Base-by-base conservation (phyloP, 768 basidiomycete species). In the Mycena latifolia region DNA sequence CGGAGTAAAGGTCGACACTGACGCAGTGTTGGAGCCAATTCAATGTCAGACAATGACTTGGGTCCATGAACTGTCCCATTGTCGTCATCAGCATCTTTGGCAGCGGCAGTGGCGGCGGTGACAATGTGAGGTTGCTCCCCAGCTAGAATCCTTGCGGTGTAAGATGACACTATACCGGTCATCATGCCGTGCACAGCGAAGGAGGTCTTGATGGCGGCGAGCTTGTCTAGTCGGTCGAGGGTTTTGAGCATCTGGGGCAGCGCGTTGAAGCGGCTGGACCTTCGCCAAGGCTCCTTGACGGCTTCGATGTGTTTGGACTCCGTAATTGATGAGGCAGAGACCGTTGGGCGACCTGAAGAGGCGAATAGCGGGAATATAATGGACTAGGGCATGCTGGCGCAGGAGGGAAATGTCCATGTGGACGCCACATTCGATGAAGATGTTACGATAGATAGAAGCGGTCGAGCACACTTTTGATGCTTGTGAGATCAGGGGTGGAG, bases 281-380 rank as follows among this genome's bases (percentile, higher is more conserved):
- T 58, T 0, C 67, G 55, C 54, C 74, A 81, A 0, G 77, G 79
- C 39, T 78, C 61, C 55, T 81, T 82, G 11, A 81, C 76, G 15
- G 75, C 77, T 8, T 71, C 75, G 39, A 79, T 78, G 35, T 78
- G 80, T 24, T 75, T 76, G 0, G 71, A 72, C 31, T 81, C 78
- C 0, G 74, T 80, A 11, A 79, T 81, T 0, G 74, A 80, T 0
- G 74, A 78, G n/a, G 29, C 78, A 81, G 0, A 81, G 73, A 0
- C 76, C 77, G 69, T 77, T 76, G 3, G 71, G 76, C 15, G 75
- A 65, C 0, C 74, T 74, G 63, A 75, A 77, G 3, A 65, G 61
- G 3, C 59, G 39, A 18, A 76, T 76, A 4, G 14, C 20, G 20
- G 20, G 41, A n/a, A 43, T n/a, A 22, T 43, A 43, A 20, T 43